phyloP scores from a whole-genome alignment of 257 asterid species.

The Buddleja alternifolia region DNA sequence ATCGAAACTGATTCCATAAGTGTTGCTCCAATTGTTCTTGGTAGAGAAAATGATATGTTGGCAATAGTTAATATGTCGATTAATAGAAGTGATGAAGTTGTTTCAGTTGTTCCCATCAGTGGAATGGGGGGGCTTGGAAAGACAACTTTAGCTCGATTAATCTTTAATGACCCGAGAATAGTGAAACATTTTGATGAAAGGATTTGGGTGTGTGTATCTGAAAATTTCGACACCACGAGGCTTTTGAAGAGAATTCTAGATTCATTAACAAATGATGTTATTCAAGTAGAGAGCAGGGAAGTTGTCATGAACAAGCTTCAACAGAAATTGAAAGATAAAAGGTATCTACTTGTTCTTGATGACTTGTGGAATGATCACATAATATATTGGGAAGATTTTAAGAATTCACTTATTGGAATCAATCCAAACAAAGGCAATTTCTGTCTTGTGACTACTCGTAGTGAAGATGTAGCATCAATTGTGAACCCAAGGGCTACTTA shows the following conservation, averaged over 20 bases:
- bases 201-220: too few species aligned
- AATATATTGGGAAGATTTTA: too few species aligned
- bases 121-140: slow-evolving; percentile 34
- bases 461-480: too few species aligned
- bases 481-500: too few species aligned
- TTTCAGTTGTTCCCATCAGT: slow-evolving; percentile 24
- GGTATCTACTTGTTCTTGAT: slow-evolving; percentile 28
- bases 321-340: not conserved
- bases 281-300: not conserved
- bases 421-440: too few species aligned
- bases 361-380: too few species aligned
- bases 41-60: slow-evolving; percentile 28
- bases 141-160: too few species aligned
- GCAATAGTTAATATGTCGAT: not conserved
- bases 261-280: not conserved
- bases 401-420: too few species aligned
- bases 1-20: slow-evolving; percentile 13
- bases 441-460: too few species aligned
- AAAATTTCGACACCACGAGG: slow-evolving; percentile 11
- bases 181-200: too few species aligned
- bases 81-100: not conserved
- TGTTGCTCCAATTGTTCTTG: slow-evolving; percentile 15
- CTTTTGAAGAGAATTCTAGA: slow-evolving; percentile 27
- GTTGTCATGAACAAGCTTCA: slow-evolving; percentile 9
- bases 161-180: too few species aligned